A percentile compares a stretch with the other conserved stretches of the same genome.
These are phyloP conservation scores for Multifurca ochricompacta DNA, from an alignment of 768 basidiomycete species.

Conservation along the genomic window DNA sequence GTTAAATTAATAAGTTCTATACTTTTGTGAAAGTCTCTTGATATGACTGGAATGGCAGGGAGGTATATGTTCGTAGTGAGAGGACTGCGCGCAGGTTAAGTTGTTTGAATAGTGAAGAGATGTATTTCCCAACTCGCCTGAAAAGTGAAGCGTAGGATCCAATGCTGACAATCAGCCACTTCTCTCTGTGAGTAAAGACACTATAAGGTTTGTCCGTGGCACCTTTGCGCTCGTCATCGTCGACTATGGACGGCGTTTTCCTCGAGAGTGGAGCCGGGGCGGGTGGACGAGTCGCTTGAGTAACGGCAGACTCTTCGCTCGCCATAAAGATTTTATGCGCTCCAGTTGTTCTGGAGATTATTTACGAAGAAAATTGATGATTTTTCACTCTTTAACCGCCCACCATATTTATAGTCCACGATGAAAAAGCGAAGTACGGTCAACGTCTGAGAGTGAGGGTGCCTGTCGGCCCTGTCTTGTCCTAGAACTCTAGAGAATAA, in stretches of 20 bases:
- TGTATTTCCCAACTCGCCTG: conserved; percentile 35
- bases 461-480: no score
- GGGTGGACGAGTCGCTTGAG: no score
- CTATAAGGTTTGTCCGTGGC: conserved; percentile 33
- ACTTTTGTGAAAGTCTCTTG: conserved; percentile 53
- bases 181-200: conserved; percentile 47
- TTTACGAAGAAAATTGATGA: no score
- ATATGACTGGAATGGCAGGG: conserved; percentile 66
- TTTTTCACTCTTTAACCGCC: no score
- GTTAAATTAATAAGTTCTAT: conserved; percentile 72
- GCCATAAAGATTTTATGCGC: no score
- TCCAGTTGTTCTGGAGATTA: no score
- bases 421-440: no score
- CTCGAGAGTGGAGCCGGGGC: background rate
- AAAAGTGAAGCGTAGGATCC: conserved; percentile 54
- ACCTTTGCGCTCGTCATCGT: conserved; percentile 9
- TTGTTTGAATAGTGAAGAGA: background rate
- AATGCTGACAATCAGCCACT: conserved; percentile 61
- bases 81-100: conserved; percentile 36
- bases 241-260: background rate
- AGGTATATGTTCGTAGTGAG: conserved; percentile 73
- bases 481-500: no score
- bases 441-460: no score
- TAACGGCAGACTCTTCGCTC: no score
- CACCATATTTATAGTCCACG: no score